Evolutionary conservation across 2,329 filamentous ascomycete genomes (phyloP).

Genomic region (Ophiocordyceps camponoti-leonardi): DNA sequence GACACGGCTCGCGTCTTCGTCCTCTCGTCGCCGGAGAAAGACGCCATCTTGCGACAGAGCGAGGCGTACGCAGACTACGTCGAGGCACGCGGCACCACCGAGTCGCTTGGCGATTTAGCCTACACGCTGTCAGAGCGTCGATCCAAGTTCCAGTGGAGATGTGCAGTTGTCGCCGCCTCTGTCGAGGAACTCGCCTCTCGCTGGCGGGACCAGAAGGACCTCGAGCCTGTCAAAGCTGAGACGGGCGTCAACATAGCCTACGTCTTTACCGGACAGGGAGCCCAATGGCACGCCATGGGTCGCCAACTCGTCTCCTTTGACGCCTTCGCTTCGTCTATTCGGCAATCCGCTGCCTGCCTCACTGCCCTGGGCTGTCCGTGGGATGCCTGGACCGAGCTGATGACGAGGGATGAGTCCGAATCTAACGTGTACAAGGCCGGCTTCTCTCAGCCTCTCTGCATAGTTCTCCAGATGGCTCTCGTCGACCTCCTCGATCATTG

Average conservation of each 20-base stretch:
- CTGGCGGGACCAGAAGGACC: not conserved
- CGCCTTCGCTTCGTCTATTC: not conserved
- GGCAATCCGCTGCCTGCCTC: not conserved
- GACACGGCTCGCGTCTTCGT: not conserved
- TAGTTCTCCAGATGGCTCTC: not conserved
- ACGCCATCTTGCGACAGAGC: not conserved
- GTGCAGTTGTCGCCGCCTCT: not conserved
- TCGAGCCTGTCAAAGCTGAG: not conserved
- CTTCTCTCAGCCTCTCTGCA: not conserved
- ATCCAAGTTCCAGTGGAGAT: not conserved
- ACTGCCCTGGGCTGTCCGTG: not conserved
- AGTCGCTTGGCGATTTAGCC: not conserved
- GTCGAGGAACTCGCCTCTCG: not conserved
- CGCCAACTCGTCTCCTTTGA: not conserved
- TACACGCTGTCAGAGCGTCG: not conserved
- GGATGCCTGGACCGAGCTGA: not conserved
- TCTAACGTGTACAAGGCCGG: not conserved
- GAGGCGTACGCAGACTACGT: not conserved
- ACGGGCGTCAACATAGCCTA: not conserved
- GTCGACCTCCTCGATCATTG: not conserved
- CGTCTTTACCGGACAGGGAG: slow-evolving; percentile 1
- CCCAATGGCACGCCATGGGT: not conserved
- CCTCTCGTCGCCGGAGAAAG: not conserved
- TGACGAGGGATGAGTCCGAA: not conserved
- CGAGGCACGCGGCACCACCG: not conserved